Evolutionary conservation across 2,329 filamentous ascomycete species (phyloP).

Genomic region (Sporothrix dimorphospora): DNA sequence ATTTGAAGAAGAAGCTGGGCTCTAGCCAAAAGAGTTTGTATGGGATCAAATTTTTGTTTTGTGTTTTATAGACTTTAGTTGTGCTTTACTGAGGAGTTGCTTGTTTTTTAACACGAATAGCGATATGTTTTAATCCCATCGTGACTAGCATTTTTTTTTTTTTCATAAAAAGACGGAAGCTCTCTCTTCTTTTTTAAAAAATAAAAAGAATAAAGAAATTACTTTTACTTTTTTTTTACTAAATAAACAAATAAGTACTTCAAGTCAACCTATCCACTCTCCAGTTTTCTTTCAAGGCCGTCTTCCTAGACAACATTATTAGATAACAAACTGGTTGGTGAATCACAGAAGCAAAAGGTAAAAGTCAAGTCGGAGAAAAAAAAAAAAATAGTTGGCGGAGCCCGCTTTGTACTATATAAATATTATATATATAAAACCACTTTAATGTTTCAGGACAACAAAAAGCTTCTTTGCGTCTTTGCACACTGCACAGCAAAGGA

Average conservation of each 20-base stretch:
- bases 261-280: too few species aligned
- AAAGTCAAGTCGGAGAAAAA: not conserved
- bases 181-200: too few species aligned
- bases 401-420: slow-evolving; percentile 21
- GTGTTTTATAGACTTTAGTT: not conserved
- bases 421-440: not conserved
- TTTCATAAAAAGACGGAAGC: too few species aligned
- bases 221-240: too few species aligned
- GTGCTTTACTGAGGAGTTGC: not conserved
- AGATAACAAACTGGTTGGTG: too few species aligned
- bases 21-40: not conserved
- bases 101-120: not conserved
- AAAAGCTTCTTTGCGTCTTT: slow-evolving; percentile 22
- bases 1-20: not conserved
- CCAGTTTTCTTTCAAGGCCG: too few species aligned
- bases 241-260: too few species aligned
- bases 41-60: not conserved
- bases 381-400: slow-evolving; percentile 10
- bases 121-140: too few species aligned
- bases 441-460: slow-evolving; percentile 14
- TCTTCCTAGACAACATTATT: too few species aligned
- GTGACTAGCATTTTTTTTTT: too few species aligned
- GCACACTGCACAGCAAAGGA: slow-evolving; percentile 24
- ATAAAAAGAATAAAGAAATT: too few species aligned
- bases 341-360: not conserved